Evolutionary conservation across 257 asterid genomes (phyloP).

Genomic region (Phtheirospermum japonicum): DNA sequence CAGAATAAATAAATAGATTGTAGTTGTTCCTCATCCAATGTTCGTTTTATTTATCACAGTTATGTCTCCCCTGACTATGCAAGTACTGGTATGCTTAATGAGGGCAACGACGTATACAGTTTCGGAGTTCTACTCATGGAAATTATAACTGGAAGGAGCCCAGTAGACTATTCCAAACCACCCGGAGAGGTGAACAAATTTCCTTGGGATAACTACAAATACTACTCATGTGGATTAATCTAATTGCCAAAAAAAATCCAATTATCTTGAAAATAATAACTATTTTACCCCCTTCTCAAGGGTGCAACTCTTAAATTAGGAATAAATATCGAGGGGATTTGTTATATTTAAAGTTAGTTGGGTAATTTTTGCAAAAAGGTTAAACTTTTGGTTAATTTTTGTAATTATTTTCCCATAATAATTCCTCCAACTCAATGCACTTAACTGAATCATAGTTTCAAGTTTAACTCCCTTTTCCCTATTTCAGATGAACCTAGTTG

Average conservation of each 20-base stretch:
- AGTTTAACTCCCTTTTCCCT: background rate
- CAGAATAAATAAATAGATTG: background rate
- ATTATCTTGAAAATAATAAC: background rate
- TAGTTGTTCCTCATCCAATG: constrained; percentile 10
- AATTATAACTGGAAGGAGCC: constrained; percentile 81
- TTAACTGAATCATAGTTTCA: constrained; percentile 6
- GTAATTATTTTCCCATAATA: background rate
- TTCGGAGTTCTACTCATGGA: constrained; percentile 97
- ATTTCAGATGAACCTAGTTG: constrained; percentile 92
- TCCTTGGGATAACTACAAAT: background rate
- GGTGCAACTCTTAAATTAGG: background rate
- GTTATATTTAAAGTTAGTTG: background rate
- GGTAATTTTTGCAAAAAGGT: background rate
- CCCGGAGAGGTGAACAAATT: constrained; percentile 73
- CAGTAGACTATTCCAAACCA: constrained; percentile 87
- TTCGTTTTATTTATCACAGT: constrained; percentile 41
- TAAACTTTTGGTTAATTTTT: background rate
- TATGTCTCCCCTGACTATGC: constrained; percentile 99
- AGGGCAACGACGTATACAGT: constrained; percentile 91
- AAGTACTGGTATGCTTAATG: constrained; percentile 96
- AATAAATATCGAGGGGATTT: background rate
- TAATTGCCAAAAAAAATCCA: background rate
- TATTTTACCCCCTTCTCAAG: background rate
- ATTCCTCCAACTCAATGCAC: background rate
- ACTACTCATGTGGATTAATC: background rate